These are phyloP conservation scores for Ogataea corticis DNA, from an alignment of 805 yeast genomes.

Conservation along the genomic window DNA sequence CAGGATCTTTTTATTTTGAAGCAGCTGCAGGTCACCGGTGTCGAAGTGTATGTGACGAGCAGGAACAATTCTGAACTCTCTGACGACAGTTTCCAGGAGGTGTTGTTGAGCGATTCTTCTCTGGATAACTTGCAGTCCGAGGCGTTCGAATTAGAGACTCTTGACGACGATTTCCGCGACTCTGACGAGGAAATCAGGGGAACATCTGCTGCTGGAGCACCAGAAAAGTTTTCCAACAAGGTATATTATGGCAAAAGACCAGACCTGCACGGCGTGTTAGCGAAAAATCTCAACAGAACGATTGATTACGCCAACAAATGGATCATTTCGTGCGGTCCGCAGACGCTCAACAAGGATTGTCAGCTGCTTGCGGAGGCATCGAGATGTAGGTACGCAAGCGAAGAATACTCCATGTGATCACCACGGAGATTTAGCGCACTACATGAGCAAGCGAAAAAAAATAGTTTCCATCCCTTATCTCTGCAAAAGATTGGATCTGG, in stretches of 20 bases:
- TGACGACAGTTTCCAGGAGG: constrained; percentile 9
- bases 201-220: not conserved
- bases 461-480: too few species aligned
- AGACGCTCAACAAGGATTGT: constrained; percentile 42
- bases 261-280: constrained; percentile 35
- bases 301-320: constrained; percentile 44
- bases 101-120: constrained; percentile 5
- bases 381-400: constrained; percentile 43
- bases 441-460: too few species aligned
- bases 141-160: constrained; percentile 29
- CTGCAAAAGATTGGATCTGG: too few species aligned
- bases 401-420: constrained; percentile 41
- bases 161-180: constrained; percentile 23
- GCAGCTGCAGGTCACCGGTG: constrained; percentile 36
- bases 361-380: constrained; percentile 37
- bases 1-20: constrained; percentile 49
- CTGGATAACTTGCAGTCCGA: constrained; percentile 14
- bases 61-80: not conserved
- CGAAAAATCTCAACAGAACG: constrained; percentile 29
- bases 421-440: not conserved
- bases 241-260: constrained; percentile 45
- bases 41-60: constrained; percentile 42
- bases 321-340: constrained; percentile 63
- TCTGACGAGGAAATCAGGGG: constrained; percentile 10
- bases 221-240: constrained; percentile 10